Evolutionary conservation across 208 protist species (phyloP).

Genomic region (Trypanosoma platydactyli): DNA sequence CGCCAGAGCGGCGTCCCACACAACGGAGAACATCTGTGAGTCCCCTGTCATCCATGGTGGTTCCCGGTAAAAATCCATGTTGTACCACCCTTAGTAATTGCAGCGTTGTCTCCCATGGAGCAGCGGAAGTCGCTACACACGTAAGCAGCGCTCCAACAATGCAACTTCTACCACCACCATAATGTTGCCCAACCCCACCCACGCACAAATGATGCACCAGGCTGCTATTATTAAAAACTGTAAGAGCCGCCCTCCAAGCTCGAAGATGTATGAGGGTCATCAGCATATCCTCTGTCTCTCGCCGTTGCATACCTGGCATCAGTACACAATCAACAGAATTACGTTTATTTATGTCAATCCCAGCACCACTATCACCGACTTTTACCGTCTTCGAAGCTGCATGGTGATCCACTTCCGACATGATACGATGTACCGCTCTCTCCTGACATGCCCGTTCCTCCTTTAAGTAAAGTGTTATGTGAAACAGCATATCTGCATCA

Average conservation of each 20-base stretch:
- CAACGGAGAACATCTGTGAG: constrained; percentile 25
- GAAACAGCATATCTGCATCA: constrained; percentile 14
- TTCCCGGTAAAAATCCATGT: neutral
- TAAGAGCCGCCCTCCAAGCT: constrained; percentile 23
- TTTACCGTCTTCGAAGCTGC: too few relatives aligned
- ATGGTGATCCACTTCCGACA: neutral
- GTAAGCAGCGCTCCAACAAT: constrained; percentile 23
- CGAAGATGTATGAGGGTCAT: constrained; percentile 18
- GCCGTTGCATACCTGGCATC: neutral
- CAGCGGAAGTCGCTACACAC: constrained; percentile 21
- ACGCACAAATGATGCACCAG: neutral
- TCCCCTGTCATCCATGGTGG: constrained; percentile 4
- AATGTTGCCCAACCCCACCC: too few relatives aligned
- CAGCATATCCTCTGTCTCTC: constrained; percentile 7
- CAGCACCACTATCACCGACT: neutral
- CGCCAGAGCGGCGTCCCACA: constrained; percentile 12
- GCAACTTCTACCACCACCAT: neutral
- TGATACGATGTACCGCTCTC: constrained; percentile 17
- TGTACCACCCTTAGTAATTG: constrained; percentile 7
- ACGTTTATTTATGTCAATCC: neutral
- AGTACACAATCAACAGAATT: neutral
- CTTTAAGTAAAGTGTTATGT: constrained; percentile 9
- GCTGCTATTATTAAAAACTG: constrained; percentile 12
- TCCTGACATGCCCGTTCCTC: constrained; percentile 9
- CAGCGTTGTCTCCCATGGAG: constrained; percentile 21